Evolutionary conservation across 2,329 filamentous ascomycete species (phyloP).

Genomic region (Penicillium digitatum): DNA sequence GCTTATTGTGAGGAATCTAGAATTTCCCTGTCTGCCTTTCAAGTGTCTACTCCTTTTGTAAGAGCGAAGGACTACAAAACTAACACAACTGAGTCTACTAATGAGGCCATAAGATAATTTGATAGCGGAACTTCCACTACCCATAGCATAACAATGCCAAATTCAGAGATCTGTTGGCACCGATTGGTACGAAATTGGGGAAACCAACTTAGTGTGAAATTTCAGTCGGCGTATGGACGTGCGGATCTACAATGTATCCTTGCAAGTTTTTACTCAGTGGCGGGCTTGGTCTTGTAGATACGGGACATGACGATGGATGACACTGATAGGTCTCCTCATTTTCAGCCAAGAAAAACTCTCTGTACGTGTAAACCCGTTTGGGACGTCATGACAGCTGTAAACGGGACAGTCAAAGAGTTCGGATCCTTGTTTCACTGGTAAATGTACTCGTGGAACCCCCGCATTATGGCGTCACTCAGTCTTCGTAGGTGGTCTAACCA

Average conservation of each 20-base stretch:
- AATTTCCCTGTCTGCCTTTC: not conserved
- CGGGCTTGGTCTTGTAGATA: slow-evolving; percentile 3
- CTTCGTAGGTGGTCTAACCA: not conserved
- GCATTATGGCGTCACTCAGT: slow-evolving; percentile 20
- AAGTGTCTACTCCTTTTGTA: not conserved
- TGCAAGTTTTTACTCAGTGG: slow-evolving; percentile 8
- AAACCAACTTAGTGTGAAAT: not conserved
- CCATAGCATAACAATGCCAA: not conserved
- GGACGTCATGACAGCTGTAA: slow-evolving; percentile 18
- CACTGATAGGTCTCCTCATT: slow-evolving; percentile 6
- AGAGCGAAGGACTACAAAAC: not conserved
- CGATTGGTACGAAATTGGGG: not conserved
- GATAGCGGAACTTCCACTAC: not conserved
- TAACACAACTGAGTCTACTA: not conserved
- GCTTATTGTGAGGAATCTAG: not conserved
- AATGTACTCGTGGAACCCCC: slow-evolving; percentile 1
- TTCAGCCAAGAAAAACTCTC: not conserved
- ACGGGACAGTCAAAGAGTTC: not conserved
- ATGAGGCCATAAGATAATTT: not conserved
- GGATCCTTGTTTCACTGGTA: not conserved
- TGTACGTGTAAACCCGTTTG: not conserved
- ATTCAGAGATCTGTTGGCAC: not conserved
- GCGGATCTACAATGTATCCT: not conserved
- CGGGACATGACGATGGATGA: slow-evolving; percentile 18
- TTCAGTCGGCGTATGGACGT: not conserved